A percentile compares a stretch with the other conserved stretches of the same genome.
Conservation (phyloP, 805 yeast species). For the Nakazawaea pomicola region DNA sequence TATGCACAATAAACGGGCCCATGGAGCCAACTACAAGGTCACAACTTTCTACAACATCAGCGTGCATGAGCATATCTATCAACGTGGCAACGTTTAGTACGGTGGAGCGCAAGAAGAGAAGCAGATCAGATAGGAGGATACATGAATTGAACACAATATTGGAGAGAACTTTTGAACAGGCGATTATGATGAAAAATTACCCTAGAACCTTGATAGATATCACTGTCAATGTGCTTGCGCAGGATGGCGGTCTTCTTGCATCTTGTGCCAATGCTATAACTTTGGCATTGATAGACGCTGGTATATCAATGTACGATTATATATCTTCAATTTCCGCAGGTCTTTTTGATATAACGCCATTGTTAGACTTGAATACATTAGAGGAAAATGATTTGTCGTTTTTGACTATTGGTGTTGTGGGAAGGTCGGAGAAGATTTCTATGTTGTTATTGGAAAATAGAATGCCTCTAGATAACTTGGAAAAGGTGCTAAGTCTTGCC, state of each 20-base stretch:
- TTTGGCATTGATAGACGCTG: slow-evolving; percentile 89
- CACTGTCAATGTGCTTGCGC: slow-evolving; percentile 70
- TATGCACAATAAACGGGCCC: slow-evolving; percentile 87
- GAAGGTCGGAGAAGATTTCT: slow-evolving; percentile 74
- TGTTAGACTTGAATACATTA: slow-evolving; percentile 74
- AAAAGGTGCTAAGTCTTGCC: slow-evolving; percentile 71
- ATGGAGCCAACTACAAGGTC: slow-evolving; percentile 67
- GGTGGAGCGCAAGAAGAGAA: slow-evolving; percentile 64
- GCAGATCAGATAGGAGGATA: slow-evolving; percentile 64
- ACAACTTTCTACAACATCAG: slow-evolving; percentile 44
- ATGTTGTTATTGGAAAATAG: slow-evolving; percentile 76
- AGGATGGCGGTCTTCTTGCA: slow-evolving; percentile 86
- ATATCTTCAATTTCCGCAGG: slow-evolving; percentile 81
- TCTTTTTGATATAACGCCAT: slow-evolving; percentile 63
- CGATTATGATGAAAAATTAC: slow-evolving; percentile 66
- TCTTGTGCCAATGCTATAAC: slow-evolving; percentile 82
- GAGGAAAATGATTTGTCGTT: slow-evolving; percentile 84
- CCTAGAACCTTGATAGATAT: slow-evolving; percentile 82
- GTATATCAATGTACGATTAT: slow-evolving; percentile 89
- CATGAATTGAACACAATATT: slow-evolving; percentile 63
- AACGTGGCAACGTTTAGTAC: slow-evolving; percentile 80
- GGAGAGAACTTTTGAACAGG: slow-evolving; percentile 67
- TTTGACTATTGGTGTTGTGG: slow-evolving; percentile 80
- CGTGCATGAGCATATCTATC: slow-evolving; percentile 58
- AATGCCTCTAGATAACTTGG: slow-evolving; percentile 77